Base-by-base conservation (phyloP, 345 rosid species). In the Moringa oleifera region DNA sequence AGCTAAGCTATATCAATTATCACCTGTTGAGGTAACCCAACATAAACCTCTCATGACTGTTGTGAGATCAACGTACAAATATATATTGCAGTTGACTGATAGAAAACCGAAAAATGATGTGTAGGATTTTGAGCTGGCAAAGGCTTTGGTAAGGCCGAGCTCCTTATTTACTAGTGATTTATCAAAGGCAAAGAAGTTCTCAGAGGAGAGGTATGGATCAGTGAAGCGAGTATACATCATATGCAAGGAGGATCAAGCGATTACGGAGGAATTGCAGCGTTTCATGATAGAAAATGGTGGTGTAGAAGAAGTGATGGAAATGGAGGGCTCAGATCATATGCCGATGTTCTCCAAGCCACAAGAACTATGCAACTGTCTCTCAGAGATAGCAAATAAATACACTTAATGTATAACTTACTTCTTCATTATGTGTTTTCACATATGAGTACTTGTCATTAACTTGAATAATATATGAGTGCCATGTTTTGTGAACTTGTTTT, bases 41-140 rank as follows among this genome's bases (percentile, higher is more conserved):
- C n/a, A n/a, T n/a, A n/a, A n/a, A n/a, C n/a, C n/a, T n/a, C n/a
- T n/a, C n/a, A n/a, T n/a, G n/a, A n/a, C n/a, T n/a, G n/a, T n/a
- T n/a, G n/a, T n/a, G n/a, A n/a, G n/a, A n/a, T n/a, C n/a, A n/a
- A n/a, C n/a, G n/a, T n/a, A n/a, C n/a, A n/a, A n/a, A n/a, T n/a
- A n/a, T n/a, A n/a, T n/a, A n/a, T n/a, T n/a, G n/a, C n/a, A n/a
- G n/a, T n/a, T n/a, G n/a, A n/a, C n/a, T n/a, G n/a, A n/a, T n/a
- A n/a, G n/a, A n/a, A n/a, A n/a, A n/a, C n/a, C n/a, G n/a, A n/a
- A n/a, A n/a, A n/a, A n/a, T n/a, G n/a, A n/a, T n/a, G n/a, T 59
- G 15, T 28, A 81, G 82, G 80, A 77, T 78, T 63, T 73, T 47
- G 79, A 81, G 58, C 76, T 81, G 2, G 78, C 58, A 13, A 52